Base-by-base conservation (phyloP, 208 protist genomes). In the Trypanosoma rangeli region DNA sequence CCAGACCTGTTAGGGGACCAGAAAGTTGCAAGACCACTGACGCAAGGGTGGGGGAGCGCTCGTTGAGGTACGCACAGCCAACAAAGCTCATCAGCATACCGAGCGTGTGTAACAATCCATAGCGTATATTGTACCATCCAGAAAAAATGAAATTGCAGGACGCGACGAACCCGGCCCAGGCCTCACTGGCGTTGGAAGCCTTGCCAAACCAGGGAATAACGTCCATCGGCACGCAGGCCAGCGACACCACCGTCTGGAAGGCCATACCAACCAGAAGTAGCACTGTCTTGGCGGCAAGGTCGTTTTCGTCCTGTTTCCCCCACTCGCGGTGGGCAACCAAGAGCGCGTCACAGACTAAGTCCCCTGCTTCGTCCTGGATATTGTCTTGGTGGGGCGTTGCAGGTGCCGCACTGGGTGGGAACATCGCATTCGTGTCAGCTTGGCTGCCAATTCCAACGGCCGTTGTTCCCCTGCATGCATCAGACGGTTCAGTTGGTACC, bases 1-100 rank as follows among this genome's bases (percentile, higher is more conserved):
- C 50, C 29, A 94, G 63, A 8, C 86, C 85, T 7, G 89, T 92
- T 64, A 94, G 74, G 20, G 89, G 89, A 1, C 80, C 85, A 1
- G 87, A 86, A 10, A 94, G 76, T 66, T 94, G 89, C 55, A 92
- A 62, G 46, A 94, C 86, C 16, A 94, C 85, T 1, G 89, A 94
- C 35, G 85, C 86, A 49, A 94, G 80, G 22, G 87, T 93, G 13
- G 89, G 86, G 56, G 85, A 92, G 70, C 89, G 79, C 67, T 93
- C 86, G 70, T 93, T 94, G 24, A 94, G 79, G 79, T 85, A 94
- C 24, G 80, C 82, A 70, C 85, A 92, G 1, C 89, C 89, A 24
- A 94, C 68, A 56, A 90, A 94, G 56, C 85, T 93, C 86, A 94
- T 85, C 12, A 82, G 73, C 71, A 80, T 89, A 13, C 89, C 89